Evolutionary conservation across 1,284 basidiomycete species (phyloP).

Genomic region (Marasmius sp.): DNA sequence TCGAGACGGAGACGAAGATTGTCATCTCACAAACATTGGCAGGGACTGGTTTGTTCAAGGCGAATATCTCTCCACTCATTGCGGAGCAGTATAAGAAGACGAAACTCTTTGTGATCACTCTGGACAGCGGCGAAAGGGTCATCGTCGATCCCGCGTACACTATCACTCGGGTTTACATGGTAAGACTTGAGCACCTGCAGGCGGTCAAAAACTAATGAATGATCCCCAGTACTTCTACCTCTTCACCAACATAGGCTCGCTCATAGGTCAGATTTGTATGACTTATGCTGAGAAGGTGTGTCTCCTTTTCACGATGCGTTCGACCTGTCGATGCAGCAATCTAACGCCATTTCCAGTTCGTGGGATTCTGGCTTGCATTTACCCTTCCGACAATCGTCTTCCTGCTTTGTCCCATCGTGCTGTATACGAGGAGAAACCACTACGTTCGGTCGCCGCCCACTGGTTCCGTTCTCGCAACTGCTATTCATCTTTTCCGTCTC

Average conservation of each 20-base stretch:
- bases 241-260: constrained; percentile 77
- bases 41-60: constrained; percentile 78
- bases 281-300: constrained; percentile 69
- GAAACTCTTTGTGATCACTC: constrained; percentile 55
- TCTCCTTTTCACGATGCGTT: not conserved
- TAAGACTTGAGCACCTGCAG: constrained; percentile 23
- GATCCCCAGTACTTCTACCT: constrained; percentile 66
- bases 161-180: constrained; percentile 71
- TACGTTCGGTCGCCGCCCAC: constrained; percentile 58
- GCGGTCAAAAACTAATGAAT: not conserved
- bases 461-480: constrained; percentile 70
- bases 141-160: constrained; percentile 82
- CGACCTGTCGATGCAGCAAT: not conserved
- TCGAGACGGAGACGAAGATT: not conserved
- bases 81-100: constrained; percentile 72
- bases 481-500: constrained; percentile 48
- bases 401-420: constrained; percentile 68
- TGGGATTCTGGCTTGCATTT: constrained; percentile 72
- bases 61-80: constrained; percentile 77
- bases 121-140: constrained; percentile 69
- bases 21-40: constrained; percentile 23
- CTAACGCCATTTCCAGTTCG: constrained; percentile 38
- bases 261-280: constrained; percentile 71
- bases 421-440: constrained; percentile 62
- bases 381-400: constrained; percentile 69